Conservation (phyloP, 169 alveolate species). For the Cryptosporidium parvum region DNA sequence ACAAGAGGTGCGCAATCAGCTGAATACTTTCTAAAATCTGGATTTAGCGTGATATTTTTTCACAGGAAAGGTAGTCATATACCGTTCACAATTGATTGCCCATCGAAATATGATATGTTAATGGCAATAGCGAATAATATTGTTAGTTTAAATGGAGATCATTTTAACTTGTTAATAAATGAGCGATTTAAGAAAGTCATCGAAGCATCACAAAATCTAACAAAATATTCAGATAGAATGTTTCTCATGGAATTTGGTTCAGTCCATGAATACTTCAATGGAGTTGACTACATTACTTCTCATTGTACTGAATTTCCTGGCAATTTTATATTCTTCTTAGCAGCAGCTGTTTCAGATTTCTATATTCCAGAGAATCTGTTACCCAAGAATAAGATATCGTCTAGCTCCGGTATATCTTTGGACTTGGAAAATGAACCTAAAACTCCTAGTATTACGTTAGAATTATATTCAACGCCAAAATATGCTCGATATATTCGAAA, state of each 20-base stretch:
- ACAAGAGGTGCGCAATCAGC: conserved; percentile 88
- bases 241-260: conserved; percentile 79
- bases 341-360: conserved; percentile 92
- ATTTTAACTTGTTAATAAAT: not conserved
- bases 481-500: conserved; percentile 73
- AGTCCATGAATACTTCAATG: conserved; percentile 78
- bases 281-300: conserved; percentile 72
- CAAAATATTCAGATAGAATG: conserved; percentile 62
- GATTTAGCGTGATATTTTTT: conserved; percentile 82
- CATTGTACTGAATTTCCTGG: conserved; percentile 13
- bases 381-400: conserved; percentile 51
- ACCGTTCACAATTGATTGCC: conserved; percentile 79
- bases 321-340: conserved; percentile 77
- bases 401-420: conserved; percentile 37
- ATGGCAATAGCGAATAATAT: not conserved
- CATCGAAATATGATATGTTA: conserved; percentile 40
- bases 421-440: not conserved
- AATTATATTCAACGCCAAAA: conserved; percentile 82
- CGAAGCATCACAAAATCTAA: conserved; percentile 38
- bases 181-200: not conserved
- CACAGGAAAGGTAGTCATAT: conserved; percentile 77
- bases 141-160: not conserved
- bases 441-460: conserved; percentile 27
- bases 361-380: conserved; percentile 81
- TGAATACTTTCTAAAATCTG: conserved; percentile 83